Evolutionary conservation across 169 alveolate genomes (phyloP), one percentile per base, ranked within the genome.

Genomic region (Theileria orientalis): DNA sequence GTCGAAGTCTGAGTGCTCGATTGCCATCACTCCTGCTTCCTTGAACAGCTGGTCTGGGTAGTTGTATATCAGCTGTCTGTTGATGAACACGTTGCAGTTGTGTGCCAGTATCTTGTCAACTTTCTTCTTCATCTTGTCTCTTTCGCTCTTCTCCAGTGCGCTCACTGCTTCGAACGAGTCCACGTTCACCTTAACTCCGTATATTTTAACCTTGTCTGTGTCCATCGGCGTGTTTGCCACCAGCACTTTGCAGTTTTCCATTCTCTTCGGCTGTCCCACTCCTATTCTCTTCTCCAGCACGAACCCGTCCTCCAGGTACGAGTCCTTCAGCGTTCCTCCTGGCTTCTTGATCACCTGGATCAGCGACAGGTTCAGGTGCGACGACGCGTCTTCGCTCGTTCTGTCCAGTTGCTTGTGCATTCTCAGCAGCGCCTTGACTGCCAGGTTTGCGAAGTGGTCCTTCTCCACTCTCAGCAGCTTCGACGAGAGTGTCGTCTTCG

Each of bases 161-260:
- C 97, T 97, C n/a, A 98, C 98, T 73, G 97, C 97, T 63, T 95
- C 97, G 88, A 97, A 95, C 25, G 98, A 94, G 83, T 97, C 99
- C 21, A 96, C 99, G 76, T 94, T 95, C 33, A 97, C 99, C 75
- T 97, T 95, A 5, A 99, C 98, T 1, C 99, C 99, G 86, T 96
- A 97, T 35, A 98, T 98, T 93, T 98, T 97, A 72, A 98, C 95
- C 90, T 98, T 98, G 88, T 98, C 99, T 47, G 99, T 96, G 92
- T 98, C 99, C 99, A 98, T 97, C 13, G 99, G 98, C 42, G 99
- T 96, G 89, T 98, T 97, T 2, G 99, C 99, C 66, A 98, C 97
- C 89, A 97, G 74, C 46, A 96, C 91, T 73, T 87, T 93, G 90
- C 94, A 90, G 76, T 95, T 92, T 35, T 88, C 94, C 85, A 93